phyloP scores from a whole-genome alignment of 2,329 filamentous ascomycete genomes.

The Phyllosticta ampelicida region DNA sequence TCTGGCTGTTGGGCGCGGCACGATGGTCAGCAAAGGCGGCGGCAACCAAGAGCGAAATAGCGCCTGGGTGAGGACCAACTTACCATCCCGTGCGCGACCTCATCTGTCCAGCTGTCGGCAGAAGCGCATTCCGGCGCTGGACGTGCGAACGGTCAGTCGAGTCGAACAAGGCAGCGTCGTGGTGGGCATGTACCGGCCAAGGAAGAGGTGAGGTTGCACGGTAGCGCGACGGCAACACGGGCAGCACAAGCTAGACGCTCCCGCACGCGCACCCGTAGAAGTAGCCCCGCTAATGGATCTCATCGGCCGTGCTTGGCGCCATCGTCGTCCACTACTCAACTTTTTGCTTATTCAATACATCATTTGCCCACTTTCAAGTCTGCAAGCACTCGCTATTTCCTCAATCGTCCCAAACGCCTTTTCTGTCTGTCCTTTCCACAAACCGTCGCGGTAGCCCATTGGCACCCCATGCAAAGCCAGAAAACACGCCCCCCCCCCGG shows the following conservation, averaged over 20 bases:
- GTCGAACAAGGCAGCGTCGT: background rate
- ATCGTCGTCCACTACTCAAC: background rate
- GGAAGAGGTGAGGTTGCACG: background rate
- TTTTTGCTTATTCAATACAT: background rate
- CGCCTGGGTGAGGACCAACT: conserved; percentile 11
- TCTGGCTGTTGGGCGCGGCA: conserved; percentile 23
- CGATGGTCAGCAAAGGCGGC: conserved; percentile 3
- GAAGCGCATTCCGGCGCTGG: conserved; percentile 10
- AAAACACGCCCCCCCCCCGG: background rate
- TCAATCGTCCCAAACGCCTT: background rate
- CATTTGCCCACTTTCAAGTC: background rate
- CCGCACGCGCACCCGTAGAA: conserved; percentile 4
- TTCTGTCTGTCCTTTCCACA: background rate
- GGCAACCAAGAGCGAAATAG: conserved; percentile 5
- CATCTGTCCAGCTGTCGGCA: conserved; percentile 17
- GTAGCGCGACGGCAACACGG: background rate
- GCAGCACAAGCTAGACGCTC: background rate
- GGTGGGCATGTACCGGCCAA: background rate
- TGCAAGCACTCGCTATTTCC: background rate
- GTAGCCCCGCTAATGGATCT: background rate
- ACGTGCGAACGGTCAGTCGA: conserved; percentile 3
- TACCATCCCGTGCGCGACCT: conserved; percentile 32
- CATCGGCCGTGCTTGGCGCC: background rate
- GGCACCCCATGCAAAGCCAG: background rate
- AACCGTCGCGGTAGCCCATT: background rate